Percentiles rank a stretch among this genome's conserved stretches.
phyloP scores from a whole-genome alignment of 2,329 filamentous ascomycete genomes.

The Sphaerulina vaccinii region DNA sequence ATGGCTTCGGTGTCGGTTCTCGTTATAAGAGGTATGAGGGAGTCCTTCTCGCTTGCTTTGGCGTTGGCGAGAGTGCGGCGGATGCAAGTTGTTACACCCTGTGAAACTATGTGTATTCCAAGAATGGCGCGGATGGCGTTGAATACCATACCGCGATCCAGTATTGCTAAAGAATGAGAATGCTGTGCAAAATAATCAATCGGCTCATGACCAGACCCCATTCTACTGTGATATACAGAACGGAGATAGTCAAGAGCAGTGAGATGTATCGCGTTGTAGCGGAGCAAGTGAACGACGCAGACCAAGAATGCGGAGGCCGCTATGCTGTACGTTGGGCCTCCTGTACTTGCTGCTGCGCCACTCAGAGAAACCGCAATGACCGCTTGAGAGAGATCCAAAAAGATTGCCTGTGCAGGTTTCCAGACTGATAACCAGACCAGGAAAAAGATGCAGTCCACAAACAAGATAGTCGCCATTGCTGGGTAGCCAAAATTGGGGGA shows the following conservation, averaged over 20 bases:
- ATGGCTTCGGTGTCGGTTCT: slow-evolving; percentile 35
- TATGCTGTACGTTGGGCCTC: slow-evolving; percentile 69
- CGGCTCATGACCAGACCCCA: slow-evolving; percentile 35
- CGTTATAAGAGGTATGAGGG: slow-evolving; percentile 30
- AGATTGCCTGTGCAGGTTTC: slow-evolving; percentile 82
- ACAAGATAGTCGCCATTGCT: slow-evolving; percentile 77
- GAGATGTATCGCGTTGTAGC: slow-evolving; percentile 52
- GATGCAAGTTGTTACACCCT: slow-evolving; percentile 39
- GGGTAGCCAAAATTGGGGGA: slow-evolving; percentile 76
- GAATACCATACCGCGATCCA: slow-evolving; percentile 35
- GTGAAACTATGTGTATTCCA: slow-evolving; percentile 40
- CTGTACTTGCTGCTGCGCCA: slow-evolving; percentile 69
- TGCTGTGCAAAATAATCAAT: slow-evolving; percentile 31
- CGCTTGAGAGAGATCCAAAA: slow-evolving; percentile 86
- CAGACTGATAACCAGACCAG: slow-evolving; percentile 79
- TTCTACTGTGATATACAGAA: slow-evolving; percentile 38
- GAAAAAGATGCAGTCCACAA: slow-evolving; percentile 81
- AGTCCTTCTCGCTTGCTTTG: slow-evolving; percentile 38
- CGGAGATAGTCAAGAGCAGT: slow-evolving; percentile 40
- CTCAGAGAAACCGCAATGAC: slow-evolving; percentile 90
- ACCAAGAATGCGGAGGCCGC: slow-evolving; percentile 71
- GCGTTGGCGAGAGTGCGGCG: slow-evolving; percentile 38
- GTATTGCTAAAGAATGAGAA: slow-evolving; percentile 31
- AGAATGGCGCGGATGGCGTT: slow-evolving; percentile 36
- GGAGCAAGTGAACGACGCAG: slow-evolving; percentile 49